phyloP scores from a whole-genome alignment of 1,284 basidiomycete species.

The Irpex sp. region DNA sequence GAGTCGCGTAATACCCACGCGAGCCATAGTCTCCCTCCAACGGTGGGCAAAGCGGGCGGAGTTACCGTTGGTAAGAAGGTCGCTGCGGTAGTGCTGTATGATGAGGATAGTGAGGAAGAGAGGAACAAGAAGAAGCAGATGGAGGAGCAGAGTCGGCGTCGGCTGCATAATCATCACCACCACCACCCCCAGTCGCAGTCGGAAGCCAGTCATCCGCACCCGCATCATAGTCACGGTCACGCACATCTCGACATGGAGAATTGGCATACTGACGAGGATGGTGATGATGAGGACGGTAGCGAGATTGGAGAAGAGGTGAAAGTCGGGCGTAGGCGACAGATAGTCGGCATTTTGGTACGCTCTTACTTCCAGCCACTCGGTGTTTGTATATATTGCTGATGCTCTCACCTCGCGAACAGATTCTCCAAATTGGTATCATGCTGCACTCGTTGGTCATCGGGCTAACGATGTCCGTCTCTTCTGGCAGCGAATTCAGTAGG shows the following conservation, averaged over 20 bases:
- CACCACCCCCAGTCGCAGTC: constrained; percentile 16
- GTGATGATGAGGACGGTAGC: constrained; percentile 16
- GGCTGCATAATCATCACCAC: constrained; percentile 15
- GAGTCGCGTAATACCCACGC: constrained; percentile 34
- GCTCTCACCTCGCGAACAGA: constrained; percentile 36
- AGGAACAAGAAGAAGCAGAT: background rate
- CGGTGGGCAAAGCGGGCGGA: constrained; percentile 11
- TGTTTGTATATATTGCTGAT: background rate
- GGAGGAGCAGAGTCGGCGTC: constrained; percentile 9
- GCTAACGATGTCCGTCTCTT: constrained; percentile 63
- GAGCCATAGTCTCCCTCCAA: constrained; percentile 29
- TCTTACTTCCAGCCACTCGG: background rate
- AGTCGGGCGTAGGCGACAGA: constrained; percentile 52
- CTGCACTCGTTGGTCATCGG: constrained; percentile 80
- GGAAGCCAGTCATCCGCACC: constrained; percentile 17
- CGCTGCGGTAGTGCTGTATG: constrained; percentile 17
- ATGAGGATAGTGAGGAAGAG: constrained; percentile 7
- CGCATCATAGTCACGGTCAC: constrained; percentile 19
- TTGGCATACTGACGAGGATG: constrained; percentile 15
- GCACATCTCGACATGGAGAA: constrained; percentile 25
- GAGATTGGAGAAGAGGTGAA: constrained; percentile 26
- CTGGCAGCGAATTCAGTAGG: constrained; percentile 68
- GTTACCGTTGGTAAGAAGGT: constrained; percentile 8
- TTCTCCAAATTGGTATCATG: constrained; percentile 77
- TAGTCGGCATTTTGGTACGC: constrained; percentile 61